These are phyloP conservation scores for Terana coerulea DNA, from an alignment of 768 basidiomycete species.

Conservation along the genomic window DNA sequence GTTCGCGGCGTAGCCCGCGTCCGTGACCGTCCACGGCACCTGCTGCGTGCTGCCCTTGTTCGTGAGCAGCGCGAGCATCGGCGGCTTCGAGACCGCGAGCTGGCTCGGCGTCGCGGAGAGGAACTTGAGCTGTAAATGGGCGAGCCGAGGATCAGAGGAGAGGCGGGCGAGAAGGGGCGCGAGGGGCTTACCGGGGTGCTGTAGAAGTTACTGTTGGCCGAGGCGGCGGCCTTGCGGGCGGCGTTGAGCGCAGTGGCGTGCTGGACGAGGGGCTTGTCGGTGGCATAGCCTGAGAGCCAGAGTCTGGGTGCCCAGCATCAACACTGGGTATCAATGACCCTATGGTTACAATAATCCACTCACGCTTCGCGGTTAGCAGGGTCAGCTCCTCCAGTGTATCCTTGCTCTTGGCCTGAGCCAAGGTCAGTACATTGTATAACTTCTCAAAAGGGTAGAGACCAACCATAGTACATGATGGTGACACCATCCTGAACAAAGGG, in stretches of 20 bases:
- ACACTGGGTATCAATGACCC: background rate
- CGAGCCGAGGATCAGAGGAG: background rate
- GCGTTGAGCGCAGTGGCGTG: constrained; percentile 47
- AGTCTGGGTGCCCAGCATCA: constrained; percentile 36
- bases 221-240: constrained; percentile 41
- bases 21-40: constrained; percentile 40
- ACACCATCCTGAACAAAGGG: constrained; percentile 48
- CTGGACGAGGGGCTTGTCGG: constrained; percentile 44
- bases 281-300: constrained; percentile 55
- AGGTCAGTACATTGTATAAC: background rate
- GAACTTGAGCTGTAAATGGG: constrained; percentile 45
- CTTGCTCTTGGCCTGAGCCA: constrained; percentile 44
- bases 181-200: constrained; percentile 39
- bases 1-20: constrained; percentile 35
- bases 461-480: constrained; percentile 49
- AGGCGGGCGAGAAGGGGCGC: background rate
- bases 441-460: background rate
- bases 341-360: constrained; percentile 7
- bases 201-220: constrained; percentile 39
- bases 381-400: constrained; percentile 39
- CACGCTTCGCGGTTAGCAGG: constrained; percentile 52
- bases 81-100: constrained; percentile 50
- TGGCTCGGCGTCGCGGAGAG: constrained; percentile 34
- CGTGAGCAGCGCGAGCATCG: constrained; percentile 52
- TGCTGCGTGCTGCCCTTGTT: constrained; percentile 44